phyloP scores from a whole-genome alignment of 257 asterid species.

The Handroanthus guayacan region DNA sequence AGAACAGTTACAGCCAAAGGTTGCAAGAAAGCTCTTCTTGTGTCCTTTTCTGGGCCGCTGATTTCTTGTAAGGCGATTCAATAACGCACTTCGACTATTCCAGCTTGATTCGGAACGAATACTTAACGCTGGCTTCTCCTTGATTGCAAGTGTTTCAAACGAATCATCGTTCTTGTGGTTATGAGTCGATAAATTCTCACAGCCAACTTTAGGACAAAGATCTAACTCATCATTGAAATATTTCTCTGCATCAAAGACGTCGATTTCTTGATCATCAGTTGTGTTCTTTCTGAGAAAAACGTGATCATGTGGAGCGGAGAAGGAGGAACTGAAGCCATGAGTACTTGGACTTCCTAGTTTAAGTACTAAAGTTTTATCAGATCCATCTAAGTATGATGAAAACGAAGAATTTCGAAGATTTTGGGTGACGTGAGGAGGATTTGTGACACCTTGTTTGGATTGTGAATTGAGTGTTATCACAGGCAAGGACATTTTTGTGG shows the following conservation, averaged over 20 bases:
- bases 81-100: conserved; percentile 64
- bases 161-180: conserved; percentile 45
- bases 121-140: conserved; percentile 48
- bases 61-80: conserved; percentile 46
- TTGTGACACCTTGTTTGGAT: conserved; percentile 37
- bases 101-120: conserved; percentile 58
- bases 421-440: conserved; percentile 36
- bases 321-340: conserved; percentile 31
- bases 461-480: conserved; percentile 48
- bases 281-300: conserved; percentile 40
- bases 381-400: conserved; percentile 58
- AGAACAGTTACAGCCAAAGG: conserved; percentile 67
- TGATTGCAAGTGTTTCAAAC: conserved; percentile 33
- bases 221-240: conserved; percentile 66
- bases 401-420: conserved; percentile 54
- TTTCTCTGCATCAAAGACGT: conserved; percentile 75
- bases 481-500: conserved; percentile 49
- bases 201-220: conserved; percentile 26
- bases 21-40: conserved; percentile 61
- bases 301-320: conserved; percentile 41
- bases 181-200: conserved; percentile 29
- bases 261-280: conserved; percentile 68
- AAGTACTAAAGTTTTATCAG: conserved; percentile 50
- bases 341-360: conserved; percentile 43
- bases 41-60: conserved; percentile 42